Conservation (phyloP, 2,329 filamentous ascomycete genomes). For the Chrysoporthe cubensis region DNA sequence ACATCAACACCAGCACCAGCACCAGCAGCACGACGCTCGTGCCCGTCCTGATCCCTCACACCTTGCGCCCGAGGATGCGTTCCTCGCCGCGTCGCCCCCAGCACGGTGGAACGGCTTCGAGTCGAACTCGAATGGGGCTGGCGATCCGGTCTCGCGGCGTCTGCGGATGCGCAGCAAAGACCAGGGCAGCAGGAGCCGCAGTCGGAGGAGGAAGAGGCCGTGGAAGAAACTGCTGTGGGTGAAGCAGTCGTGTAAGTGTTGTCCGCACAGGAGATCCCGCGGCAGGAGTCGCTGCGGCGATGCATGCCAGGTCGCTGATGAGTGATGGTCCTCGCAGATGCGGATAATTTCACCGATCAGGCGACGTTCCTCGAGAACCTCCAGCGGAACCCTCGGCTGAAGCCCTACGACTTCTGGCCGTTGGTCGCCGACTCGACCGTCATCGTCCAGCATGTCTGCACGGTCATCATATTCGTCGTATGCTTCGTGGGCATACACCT, state of each 20-base stretch:
- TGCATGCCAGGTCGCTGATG: neutral
- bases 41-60: conserved; percentile 64
- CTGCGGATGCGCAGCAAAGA: conserved; percentile 52
- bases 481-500: conserved; percentile 92
- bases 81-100: conserved; percentile 65
- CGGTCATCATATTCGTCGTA: conserved; percentile 90
- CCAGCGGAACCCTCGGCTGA: conserved; percentile 88
- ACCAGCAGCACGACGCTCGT: conserved; percentile 6
- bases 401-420: conserved; percentile 98
- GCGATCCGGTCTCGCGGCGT: conserved; percentile 43
- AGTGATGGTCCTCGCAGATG: conserved; percentile 57
- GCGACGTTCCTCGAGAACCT: conserved; percentile 95
- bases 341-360: conserved; percentile 99
- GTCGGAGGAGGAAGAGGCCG: conserved; percentile 69
- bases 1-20: neutral
- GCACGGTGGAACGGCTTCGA: conserved; percentile 53
- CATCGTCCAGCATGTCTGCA: conserved; percentile 95
- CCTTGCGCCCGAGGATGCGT: conserved; percentile 84
- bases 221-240: conserved; percentile 99
- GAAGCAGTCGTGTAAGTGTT: conserved; percentile 80
- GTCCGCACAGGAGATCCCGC: no score
- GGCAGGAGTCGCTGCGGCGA: conserved; percentile 17
- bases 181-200: conserved; percentile 63
- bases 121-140: neutral
- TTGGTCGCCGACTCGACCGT: conserved; percentile 93